Percentiles rank a stretch among this genome's conserved stretches.
Evolutionary conservation across 129 eudicot genomes (phyloP).

Genomic region (Oenanthe sinensis): DNA sequence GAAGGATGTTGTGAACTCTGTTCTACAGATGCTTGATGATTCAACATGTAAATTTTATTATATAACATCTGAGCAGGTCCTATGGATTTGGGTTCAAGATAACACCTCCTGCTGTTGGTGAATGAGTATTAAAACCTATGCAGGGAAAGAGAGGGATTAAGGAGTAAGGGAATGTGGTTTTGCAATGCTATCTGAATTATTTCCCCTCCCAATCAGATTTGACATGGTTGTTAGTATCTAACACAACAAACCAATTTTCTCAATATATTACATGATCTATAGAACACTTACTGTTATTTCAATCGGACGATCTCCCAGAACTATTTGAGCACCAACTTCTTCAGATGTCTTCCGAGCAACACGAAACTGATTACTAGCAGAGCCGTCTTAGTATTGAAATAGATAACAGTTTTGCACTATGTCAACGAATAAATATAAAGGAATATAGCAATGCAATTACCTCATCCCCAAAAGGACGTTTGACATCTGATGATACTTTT

Average conservation of each 20-base stretch:
- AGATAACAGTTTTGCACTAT: not conserved
- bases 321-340: constrained; percentile 84
- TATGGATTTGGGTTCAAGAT: not conserved
- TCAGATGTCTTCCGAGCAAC: constrained; percentile 80
- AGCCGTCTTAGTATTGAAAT: not conserved
- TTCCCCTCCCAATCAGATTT: not conserved
- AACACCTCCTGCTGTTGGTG: not conserved
- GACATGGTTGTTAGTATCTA: not conserved
- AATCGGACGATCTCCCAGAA: constrained; percentile 87
- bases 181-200: not conserved
- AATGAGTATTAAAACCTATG: not conserved
- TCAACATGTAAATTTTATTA: no score
- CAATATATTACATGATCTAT: not conserved
- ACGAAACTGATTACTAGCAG: constrained; percentile 51
- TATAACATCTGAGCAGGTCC: no score
- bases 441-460: not conserved
- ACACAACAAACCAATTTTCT: not conserved
- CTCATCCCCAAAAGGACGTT: constrained; percentile 11
- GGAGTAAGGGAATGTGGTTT: no score
- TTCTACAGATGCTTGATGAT: not conserved
- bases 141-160: no score
- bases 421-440: not conserved
- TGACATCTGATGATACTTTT: constrained; percentile 9
- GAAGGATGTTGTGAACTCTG: not conserved
- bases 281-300: constrained; percentile 68